Conservation (phyloP, 2,329 filamentous ascomycete genomes). For the Bipolaris cookei region DNA sequence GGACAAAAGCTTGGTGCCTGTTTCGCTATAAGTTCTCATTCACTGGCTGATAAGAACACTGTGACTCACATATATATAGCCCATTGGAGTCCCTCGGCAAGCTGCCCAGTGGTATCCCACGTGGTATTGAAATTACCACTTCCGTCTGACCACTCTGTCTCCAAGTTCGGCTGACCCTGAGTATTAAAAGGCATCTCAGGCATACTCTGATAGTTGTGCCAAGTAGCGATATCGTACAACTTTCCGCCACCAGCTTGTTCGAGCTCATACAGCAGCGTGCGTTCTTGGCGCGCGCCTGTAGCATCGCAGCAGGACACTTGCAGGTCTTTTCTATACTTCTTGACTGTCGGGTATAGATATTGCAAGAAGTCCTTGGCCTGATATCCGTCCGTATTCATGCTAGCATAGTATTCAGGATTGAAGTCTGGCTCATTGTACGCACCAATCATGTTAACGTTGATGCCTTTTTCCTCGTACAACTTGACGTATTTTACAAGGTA, state of each 20-base stretch:
- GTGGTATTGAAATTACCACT: slow-evolving; percentile 43
- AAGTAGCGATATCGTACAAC: slow-evolving; percentile 48
- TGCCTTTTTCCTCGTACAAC: slow-evolving; percentile 48
- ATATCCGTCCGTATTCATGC: slow-evolving; percentile 54
- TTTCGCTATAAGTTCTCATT: slow-evolving; percentile 26
- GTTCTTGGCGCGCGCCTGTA: slow-evolving; percentile 35
- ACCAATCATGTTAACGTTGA: slow-evolving; percentile 49
- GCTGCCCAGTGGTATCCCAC: slow-evolving; percentile 56
- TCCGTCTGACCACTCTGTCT: slow-evolving; percentile 58
- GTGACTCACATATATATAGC: slow-evolving; percentile 55
- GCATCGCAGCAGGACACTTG: slow-evolving; percentile 53
- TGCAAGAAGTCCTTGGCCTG: slow-evolving; percentile 59
- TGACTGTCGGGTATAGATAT: slow-evolving; percentile 50
- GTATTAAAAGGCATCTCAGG: slow-evolving; percentile 51
- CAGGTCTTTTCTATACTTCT: slow-evolving; percentile 39
- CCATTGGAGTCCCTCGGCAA: slow-evolving; percentile 61
- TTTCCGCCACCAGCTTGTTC: slow-evolving; percentile 44
- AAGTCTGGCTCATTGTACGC: slow-evolving; percentile 55
- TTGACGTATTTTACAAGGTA: slow-evolving; percentile 55
- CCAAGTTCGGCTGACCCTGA: slow-evolving; percentile 53
- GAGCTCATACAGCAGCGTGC: slow-evolving; percentile 28
- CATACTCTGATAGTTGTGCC: slow-evolving; percentile 51
- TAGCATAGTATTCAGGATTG: slow-evolving; percentile 48
- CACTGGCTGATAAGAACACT: slow-evolving; percentile 26
- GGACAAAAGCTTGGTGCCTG: slow-evolving; percentile 15